Evolutionary conservation across 805 yeast species (phyloP), one percentile per base, ranked within the genome.

Genomic region (Saturnispora diversa): DNA sequence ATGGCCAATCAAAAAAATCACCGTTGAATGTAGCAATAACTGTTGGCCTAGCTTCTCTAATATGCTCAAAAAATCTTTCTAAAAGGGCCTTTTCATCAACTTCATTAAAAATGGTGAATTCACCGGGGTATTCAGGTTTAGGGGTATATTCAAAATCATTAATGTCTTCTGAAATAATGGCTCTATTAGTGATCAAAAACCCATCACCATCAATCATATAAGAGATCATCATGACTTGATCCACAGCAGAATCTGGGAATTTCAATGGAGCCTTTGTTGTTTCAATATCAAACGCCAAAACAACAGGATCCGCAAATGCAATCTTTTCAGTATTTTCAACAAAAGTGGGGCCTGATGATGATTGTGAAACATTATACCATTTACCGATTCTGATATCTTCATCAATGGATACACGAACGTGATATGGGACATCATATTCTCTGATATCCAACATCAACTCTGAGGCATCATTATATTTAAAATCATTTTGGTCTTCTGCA

Each of bases 171-270:
- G 94, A 79, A 28, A 92, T 88, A 51, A 92, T 86, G 50, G 88
- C 96, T 52, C 99, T 68, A 57, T 92, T 92, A 8, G 97, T 92
- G 45, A 92, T 94, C 29, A 92, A 65, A 56, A 66, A 92, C 28
- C 99, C 99, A 51, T 85, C 94, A 9, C 97, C 98, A 57, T 92
- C 98, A 46, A 92, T 88, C 98, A 94, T 94, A 58, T 92, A 92
- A 2, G 98, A 94, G 37, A 92, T 92, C 98, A 94, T 94, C 97
- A 92, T 92, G 30, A 92, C 74, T 60, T 85, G 94, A 63, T 92
- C 99, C 5, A 83, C 70, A 9, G 81, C 69, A 5, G 96, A 74
- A 53, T 86, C 98, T 0, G 99, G 99, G 50, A 92, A 92, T 58
- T 92, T 94, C 45, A 92, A 69, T 2, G 97, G 97, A 10, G 94